phyloP scores from a whole-genome alignment of 208 protist species.

The Wallacemonas sp. region DNA sequence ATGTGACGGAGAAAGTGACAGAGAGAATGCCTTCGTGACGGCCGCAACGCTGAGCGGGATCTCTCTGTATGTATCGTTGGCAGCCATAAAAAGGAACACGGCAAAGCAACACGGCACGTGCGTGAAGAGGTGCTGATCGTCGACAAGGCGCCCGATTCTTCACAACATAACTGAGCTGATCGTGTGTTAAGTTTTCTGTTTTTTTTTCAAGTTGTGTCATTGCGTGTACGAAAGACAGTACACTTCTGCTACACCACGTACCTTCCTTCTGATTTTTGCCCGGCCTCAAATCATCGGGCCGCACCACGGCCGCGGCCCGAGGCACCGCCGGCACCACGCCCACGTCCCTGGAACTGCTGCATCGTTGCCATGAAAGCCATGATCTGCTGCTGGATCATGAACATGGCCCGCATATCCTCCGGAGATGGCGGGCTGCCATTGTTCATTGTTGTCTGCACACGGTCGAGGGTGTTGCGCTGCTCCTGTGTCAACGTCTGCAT shows the following conservation, averaged over 20 bases:
- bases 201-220: neutral
- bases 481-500: slow-evolving; percentile 55
- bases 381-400: slow-evolving; percentile 77
- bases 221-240: too few relatives aligned
- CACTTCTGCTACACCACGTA: too few relatives aligned
- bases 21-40: neutral
- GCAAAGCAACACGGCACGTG: too few relatives aligned
- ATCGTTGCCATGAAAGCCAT: slow-evolving; percentile 75
- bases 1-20: neutral
- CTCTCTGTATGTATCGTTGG: neutral
- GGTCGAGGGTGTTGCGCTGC: slow-evolving; percentile 52
- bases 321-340: neutral
- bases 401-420: slow-evolving; percentile 70
- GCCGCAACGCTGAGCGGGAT: neutral
- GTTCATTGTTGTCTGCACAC: slow-evolving; percentile 61
- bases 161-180: too few relatives aligned
- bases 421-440: slow-evolving; percentile 35
- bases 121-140: too few relatives aligned
- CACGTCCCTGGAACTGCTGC: slow-evolving; percentile 45
- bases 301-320: neutral
- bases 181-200: neutral
- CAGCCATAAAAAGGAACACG: too few relatives aligned
- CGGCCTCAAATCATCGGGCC: neutral
- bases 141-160: too few relatives aligned
- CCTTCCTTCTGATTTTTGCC: too few relatives aligned